phyloP scores from a whole-genome alignment of 176 grass and related monocot genomes.

The Lolium multiflorum region DNA sequence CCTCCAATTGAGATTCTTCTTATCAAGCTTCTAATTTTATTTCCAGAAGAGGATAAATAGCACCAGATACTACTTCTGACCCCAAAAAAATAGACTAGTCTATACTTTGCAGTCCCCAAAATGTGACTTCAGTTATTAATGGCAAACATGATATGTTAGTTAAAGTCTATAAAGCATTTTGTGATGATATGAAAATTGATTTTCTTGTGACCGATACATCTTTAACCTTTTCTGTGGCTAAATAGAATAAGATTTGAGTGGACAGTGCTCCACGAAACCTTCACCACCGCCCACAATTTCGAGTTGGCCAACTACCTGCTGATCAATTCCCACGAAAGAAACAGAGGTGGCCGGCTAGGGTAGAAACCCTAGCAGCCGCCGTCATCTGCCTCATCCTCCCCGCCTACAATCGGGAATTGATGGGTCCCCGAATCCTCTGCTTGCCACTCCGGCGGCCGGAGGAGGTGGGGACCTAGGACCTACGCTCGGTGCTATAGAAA shows the following conservation, averaged over 20 bases:
- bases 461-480: too few relatives aligned
- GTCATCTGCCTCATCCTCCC: too few relatives aligned
- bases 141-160: constrained; percentile 5
- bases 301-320: too few relatives aligned
- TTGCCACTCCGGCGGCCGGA: too few relatives aligned
- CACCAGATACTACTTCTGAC: not conserved
- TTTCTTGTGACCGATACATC: not conserved
- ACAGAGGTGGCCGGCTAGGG: too few relatives aligned
- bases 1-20: not conserved
- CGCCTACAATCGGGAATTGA: too few relatives aligned
- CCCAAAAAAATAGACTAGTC: not conserved
- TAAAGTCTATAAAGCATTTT: not conserved
- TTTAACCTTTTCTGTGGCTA: constrained; percentile 7
- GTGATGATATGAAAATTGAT: not conserved
- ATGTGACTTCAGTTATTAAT: not conserved
- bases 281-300: too few relatives aligned
- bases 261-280: not conserved
- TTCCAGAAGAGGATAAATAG: constrained; percentile 5
- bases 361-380: too few relatives aligned
- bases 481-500: too few relatives aligned
- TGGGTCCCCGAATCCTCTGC: too few relatives aligned
- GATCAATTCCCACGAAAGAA: too few relatives aligned
- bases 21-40: constrained; percentile 4
- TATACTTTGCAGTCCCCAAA: constrained; percentile 20
- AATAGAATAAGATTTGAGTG: not conserved